Conservation (phyloP, 441 rosid genomes). For the Capsella rubella region DNA sequence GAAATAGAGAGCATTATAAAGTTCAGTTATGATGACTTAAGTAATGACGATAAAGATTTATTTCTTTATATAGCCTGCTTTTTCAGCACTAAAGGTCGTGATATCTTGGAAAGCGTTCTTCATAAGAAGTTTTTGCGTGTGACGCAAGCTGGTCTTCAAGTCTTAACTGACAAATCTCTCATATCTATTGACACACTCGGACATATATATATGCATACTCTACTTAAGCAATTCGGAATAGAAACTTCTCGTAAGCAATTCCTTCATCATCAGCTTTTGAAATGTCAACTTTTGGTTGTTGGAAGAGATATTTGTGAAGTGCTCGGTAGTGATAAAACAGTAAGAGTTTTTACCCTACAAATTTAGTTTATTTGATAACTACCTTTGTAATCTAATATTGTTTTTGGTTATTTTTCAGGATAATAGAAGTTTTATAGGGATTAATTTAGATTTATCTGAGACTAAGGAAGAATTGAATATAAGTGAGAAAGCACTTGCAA, state of each 20-base stretch:
- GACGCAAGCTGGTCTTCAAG: neutral
- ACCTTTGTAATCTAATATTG: too few relatives aligned
- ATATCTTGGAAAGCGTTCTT: neutral
- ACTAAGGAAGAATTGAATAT: neutral
- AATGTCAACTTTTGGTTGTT: neutral
- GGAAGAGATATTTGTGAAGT: neutral
- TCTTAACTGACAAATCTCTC: neutral
- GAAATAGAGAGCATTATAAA: neutral
- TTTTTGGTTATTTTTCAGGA: neutral
- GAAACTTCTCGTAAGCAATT: neutral
- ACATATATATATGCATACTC: neutral
- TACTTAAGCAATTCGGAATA: neutral
- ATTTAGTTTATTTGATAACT: too few relatives aligned
- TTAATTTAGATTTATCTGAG: neutral
- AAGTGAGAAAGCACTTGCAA: neutral
- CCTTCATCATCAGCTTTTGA: neutral
- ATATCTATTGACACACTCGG: neutral
- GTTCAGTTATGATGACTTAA: neutral
- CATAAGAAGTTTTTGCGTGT: fast-evolving
- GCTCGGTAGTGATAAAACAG: neutral
- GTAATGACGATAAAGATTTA: neutral
- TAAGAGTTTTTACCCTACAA: too few relatives aligned
- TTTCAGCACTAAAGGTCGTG: slow-evolving; percentile 30
- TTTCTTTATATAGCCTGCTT: slow-evolving; percentile 6
- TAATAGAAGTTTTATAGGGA: neutral